phyloP scores from a whole-genome alignment of 139 green algal species.

The Chloropicon primus region DNA sequence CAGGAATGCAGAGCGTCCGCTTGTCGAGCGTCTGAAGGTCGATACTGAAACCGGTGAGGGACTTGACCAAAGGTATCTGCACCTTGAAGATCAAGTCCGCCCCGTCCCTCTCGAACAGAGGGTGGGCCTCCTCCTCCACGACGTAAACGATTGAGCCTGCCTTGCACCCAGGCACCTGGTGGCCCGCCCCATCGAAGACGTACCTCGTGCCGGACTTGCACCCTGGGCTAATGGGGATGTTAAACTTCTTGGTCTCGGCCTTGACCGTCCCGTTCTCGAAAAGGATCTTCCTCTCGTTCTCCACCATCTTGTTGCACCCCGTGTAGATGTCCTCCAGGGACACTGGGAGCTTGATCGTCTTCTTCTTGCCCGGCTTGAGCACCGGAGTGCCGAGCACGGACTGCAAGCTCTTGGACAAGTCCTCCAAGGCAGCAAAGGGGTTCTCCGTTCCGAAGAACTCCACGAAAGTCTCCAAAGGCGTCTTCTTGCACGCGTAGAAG shows the following conservation, averaged over 20 bases:
- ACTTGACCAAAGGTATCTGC: constrained; percentile 47
- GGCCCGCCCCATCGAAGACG: constrained; percentile 58
- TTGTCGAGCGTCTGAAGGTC: constrained; percentile 45
- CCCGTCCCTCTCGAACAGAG: constrained; percentile 33
- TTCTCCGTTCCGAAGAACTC: constrained; percentile 68
- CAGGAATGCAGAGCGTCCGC: constrained; percentile 30
- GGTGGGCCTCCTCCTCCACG: constrained; percentile 34
- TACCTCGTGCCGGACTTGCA: constrained; percentile 48
- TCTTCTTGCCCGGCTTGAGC: constrained; percentile 29
- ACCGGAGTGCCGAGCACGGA: not conserved
- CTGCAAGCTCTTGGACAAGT: constrained; percentile 8
- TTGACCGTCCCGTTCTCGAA: constrained; percentile 20
- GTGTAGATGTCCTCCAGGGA: constrained; percentile 55
- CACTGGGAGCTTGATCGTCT: constrained; percentile 39
- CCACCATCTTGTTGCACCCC: constrained; percentile 53
- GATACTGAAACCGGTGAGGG: constrained; percentile 37
- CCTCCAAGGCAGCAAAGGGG: constrained; percentile 54
- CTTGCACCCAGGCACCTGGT: constrained; percentile 36
- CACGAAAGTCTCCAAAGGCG: constrained; percentile 34
- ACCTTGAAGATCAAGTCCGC: constrained; percentile 48
- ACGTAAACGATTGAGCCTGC: constrained; percentile 52
- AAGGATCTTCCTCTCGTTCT: constrained; percentile 36
- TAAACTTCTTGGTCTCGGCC: constrained; percentile 34
- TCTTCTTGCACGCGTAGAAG: constrained; percentile 13
- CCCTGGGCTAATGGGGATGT: constrained; percentile 46